Evolutionary conservation across 768 basidiomycete species (phyloP), one percentile per base, ranked within the genome.

Genomic region (Trametopsis cervina): DNA sequence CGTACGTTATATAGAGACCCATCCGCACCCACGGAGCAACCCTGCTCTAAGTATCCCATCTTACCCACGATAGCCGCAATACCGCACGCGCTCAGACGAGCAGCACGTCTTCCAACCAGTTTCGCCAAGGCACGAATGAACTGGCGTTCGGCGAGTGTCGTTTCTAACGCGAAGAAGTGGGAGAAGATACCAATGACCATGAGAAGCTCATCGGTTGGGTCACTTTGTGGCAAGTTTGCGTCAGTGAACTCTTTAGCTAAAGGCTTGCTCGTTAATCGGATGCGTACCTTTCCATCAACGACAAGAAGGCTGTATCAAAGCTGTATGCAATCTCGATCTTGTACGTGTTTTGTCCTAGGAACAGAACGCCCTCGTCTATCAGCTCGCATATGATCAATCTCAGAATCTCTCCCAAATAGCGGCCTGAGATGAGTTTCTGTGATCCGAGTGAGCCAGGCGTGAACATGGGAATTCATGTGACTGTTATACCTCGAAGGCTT

Each of bases 261-360:
- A 36, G n/a, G n/a, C n/a, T n/a, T n/a, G n/a, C n/a, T n/a, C n/a
- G n/a, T n/a, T n/a, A n/a, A 17, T n/a, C 35, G 42, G 6, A 6
- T 10, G 51, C 69, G 45, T 53, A 87, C 91, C 83, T 89, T 70
- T 98, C 95, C 85, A 99, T 96, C 38, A 98, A 74, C 36, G 91
- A 94, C 52, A 99, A 70, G 74, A 97, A 97, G 1, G 95, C 94
- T 2, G 96, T 99, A 65, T 99, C 95, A 59, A 99, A 83, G 23
- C 78, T 83, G 63, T 93, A 93, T 17, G 92, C 80, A 55, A 78
- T 89, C 68, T 98, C 94, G 33, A 99, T 80, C 73, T 98, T 97
- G 78, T 97, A 97, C 1, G 95, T 96, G 65, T 95, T 91, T 68
- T 99, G 95, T 21, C 96, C 94, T 24, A 96, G 78, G 82, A 99